Base-by-base conservation (phyloP, 257 asterid species). In the Avicennia marina region DNA sequence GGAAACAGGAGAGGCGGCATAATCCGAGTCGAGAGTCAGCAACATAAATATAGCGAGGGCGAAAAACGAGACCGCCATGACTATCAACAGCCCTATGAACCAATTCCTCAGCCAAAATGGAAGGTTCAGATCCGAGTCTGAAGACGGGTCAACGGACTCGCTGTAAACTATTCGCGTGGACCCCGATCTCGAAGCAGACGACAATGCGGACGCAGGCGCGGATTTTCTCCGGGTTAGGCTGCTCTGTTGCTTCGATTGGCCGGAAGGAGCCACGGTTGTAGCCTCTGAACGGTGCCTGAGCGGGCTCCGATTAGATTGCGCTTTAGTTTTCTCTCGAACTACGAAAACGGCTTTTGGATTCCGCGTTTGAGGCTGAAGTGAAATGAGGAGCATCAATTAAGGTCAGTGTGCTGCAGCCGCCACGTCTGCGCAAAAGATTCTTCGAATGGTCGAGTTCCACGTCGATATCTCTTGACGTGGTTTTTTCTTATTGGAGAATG, bases 261-360 rank as follows among this genome's bases (percentile, higher is more conserved):
- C 77, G 63, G 95, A 70, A 58, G 97, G 47, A 89, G 97, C 95
- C 97, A 86, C 95, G 88, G 63, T 75, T 76, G 74, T 71, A 72
- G 54, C 53, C 29, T 64, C 40, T n/a, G n/a, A n/a, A n/a, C n/a
- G n/a, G n/a, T n/a, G n/a, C n/a, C n/a, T n/a, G n/a, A n/a, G n/a
- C n/a, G n/a, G n/a, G n/a, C n/a, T n/a, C n/a, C n/a, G n/a, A n/a
- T n/a, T n/a, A n/a, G n/a, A n/a, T n/a, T n/a, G n/a, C n/a, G n/a
- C n/a, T n/a, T n/a, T n/a, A n/a, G n/a, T n/a, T n/a, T n/a, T n/a
- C n/a, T n/a, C n/a, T n/a, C n/a, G n/a, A n/a, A n/a, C n/a, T n/a
- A n/a, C n/a, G n/a, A n/a, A n/a, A n/a, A n/a, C n/a, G n/a, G n/a
- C n/a, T n/a, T n/a, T n/a, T 51, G 26, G 15, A 38, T 25, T 53